Base-by-base conservation (phyloP, 129 eudicot genomes). In the Flaveria bidentis region DNA sequence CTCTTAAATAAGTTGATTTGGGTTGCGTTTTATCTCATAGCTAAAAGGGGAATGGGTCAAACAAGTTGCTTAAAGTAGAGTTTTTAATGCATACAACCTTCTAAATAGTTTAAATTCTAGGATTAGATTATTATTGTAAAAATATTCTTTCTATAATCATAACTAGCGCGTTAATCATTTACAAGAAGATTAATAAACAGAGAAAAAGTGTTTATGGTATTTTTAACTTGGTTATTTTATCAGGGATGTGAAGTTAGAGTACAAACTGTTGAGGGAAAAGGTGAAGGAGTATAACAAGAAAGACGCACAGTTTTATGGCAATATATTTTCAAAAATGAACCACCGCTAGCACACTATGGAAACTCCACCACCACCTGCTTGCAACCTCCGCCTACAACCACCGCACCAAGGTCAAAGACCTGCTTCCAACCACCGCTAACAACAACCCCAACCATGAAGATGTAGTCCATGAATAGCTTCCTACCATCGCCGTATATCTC, bases 221-320 rank as follows among this genome's bases (percentile, higher is more conserved):
- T 20, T 20, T 71, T 3, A 1, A 23, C 14, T 77, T 69, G 7
- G 10, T 49, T 55, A 16, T 12, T 39, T 47, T 50, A 56, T 5
- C 80, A 87, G 88, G 79, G 92, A 85, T 63, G 79, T 85, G 74
- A 87, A 80, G 82, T 77, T 82, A 65, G 86, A 75, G 68, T 82
- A 73, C 79, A 88, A 83, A 77, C 76, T 80, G 70, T 67, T 83
- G 58, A 85, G 73, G 81, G 84, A 87, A 22, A 82, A 76, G 67
- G 80, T 80, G 78, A 87, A 77, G 73, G 83, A 83, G 78, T 75
- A 82, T 78, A 65, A 80, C 79, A 80, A 80, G 79, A 80, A 80
- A 56, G 83, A 80, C 9, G 83, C 79, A 0, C 79, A 73, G 23
- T 80, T 80, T 56, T 80, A 80, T 64, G 83, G 83, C 9, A 80